Percentiles rank a stretch among this genome's conserved stretches.
Conservation (phyloP, 2,329 filamentous ascomycete genomes). For the Xylariales sp. region DNA sequence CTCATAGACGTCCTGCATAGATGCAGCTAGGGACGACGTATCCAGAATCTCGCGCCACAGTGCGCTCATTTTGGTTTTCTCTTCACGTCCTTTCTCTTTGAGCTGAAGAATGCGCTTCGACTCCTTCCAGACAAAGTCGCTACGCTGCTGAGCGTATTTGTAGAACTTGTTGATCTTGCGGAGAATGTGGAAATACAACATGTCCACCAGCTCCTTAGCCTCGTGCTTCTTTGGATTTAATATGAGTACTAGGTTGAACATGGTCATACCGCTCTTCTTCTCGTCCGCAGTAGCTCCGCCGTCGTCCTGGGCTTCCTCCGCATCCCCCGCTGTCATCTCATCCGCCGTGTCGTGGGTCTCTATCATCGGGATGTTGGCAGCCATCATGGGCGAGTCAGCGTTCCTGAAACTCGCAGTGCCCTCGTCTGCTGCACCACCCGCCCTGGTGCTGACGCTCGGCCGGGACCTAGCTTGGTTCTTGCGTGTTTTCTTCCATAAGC, state of each 20-base stretch:
- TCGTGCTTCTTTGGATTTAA: conserved; percentile 76
- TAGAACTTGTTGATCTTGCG: conserved; percentile 90
- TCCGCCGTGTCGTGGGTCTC: conserved; percentile 23
- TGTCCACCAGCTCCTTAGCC: conserved; percentile 69
- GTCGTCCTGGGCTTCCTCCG: conserved; percentile 28
- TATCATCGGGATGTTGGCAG: conserved; percentile 16
- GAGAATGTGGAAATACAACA: conserved; percentile 79
- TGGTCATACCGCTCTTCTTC: conserved; percentile 74
- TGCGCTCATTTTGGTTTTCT: conserved; percentile 55
- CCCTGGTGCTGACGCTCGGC: conserved; percentile 18
- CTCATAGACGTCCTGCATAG: conserved; percentile 76
- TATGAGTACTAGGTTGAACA: conserved; percentile 97
- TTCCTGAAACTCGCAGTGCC: conserved; percentile 14
- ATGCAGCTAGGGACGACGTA: conserved; percentile 74
- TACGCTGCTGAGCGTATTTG: conserved; percentile 87
- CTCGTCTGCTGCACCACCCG: conserved; percentile 13
- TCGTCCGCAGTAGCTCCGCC: conserved; percentile 49
- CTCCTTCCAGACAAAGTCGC: conserved; percentile 88
- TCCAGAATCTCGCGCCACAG: conserved; percentile 69
- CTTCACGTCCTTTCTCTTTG: conserved; percentile 73
- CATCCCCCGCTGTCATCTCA: conserved; percentile 29
- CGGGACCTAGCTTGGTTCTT: conserved; percentile 36
- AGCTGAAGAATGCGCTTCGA: conserved; percentile 76
- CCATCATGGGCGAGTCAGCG: conserved; percentile 11
- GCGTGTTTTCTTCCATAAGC: conserved; percentile 70